phyloP scores from a whole-genome alignment of 768 basidiomycete genomes.

The Hericium erinaceus region DNA sequence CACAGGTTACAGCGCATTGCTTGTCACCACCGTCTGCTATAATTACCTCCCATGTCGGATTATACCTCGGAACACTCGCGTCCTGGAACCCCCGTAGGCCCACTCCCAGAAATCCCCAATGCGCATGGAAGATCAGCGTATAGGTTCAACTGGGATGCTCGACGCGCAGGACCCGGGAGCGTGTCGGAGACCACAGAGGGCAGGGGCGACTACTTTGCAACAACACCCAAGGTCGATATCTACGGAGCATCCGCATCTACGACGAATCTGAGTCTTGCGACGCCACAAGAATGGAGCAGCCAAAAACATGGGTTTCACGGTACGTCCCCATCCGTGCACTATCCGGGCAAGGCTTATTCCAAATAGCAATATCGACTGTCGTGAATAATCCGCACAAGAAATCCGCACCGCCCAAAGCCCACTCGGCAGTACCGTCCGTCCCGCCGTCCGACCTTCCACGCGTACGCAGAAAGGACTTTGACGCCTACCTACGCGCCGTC shows the following conservation, averaged over 20 bases:
- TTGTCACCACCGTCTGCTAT: constrained; percentile 17
- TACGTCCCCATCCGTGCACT: constrained; percentile 24
- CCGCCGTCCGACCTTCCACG: constrained; percentile 70
- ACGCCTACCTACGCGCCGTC: constrained; percentile 67
- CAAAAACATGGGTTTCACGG: constrained; percentile 85
- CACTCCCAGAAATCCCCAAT: constrained; percentile 33
- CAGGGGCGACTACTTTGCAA: constrained; percentile 46
- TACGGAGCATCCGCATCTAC: constrained; percentile 37
- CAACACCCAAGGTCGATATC: constrained; percentile 34
- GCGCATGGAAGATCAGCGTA: constrained; percentile 41
- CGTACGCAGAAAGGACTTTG: constrained; percentile 76
- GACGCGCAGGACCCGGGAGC: constrained; percentile 58
- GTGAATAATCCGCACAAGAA: constrained; percentile 83
- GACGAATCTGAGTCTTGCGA: constrained; percentile 34
- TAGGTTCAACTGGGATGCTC: constrained; percentile 69
- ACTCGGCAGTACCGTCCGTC: constrained; percentile 67
- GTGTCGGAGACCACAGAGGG: constrained; percentile 65
- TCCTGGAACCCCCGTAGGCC: constrained; percentile 44
- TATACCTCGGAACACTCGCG: constrained; percentile 46
- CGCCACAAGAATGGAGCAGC: constrained; percentile 70
- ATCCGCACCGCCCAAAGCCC: constrained; percentile 81
- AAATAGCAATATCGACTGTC: constrained; percentile 83
- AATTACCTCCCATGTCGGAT: constrained; percentile 26
- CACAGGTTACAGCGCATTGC: not conserved
- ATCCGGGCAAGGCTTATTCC: constrained; percentile 1